A percentile compares a stretch with the other conserved stretches of the same genome.
phyloP scores from a whole-genome alignment of 768 basidiomycete species.

The Clavaria fumosa region DNA sequence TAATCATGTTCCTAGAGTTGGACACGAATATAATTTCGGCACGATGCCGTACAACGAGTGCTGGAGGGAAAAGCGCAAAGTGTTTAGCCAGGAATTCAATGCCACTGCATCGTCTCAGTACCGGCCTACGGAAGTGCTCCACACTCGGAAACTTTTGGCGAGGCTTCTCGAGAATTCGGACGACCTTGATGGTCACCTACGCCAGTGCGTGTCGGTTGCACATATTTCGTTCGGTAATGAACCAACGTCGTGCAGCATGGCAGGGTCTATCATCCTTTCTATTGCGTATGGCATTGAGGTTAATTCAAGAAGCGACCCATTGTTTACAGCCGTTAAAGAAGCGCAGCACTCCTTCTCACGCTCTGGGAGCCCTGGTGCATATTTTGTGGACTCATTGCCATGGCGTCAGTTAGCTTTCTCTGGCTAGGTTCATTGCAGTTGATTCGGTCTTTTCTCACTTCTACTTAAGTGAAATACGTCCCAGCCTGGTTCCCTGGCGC shows the following conservation, averaged over 20 bases:
- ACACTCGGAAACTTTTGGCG: background rate
- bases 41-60: conserved; percentile 24
- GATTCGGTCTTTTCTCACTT: too few species aligned
- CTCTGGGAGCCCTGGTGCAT: conserved; percentile 27
- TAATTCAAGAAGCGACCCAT: conserved; percentile 26
- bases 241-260: too few species aligned
- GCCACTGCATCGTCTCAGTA: conserved; percentile 18
- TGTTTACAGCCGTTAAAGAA: conserved; percentile 25
- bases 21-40: conserved; percentile 25
- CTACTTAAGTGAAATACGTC: conserved; percentile 18
- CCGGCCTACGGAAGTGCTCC: conserved; percentile 12
- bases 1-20: conserved; percentile 20
- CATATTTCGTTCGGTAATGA: background rate
- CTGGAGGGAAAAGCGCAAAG: conserved; percentile 27
- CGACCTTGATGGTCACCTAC: background rate
- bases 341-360: conserved; percentile 20
- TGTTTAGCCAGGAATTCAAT: conserved; percentile 28
- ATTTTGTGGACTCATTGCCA: conserved; percentile 30
- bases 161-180: background rate
- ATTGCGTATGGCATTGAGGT: conserved; percentile 31
- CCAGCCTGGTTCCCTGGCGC: conserved; percentile 31
- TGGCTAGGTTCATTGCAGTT: background rate
- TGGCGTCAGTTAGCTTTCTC: conserved; percentile 15
- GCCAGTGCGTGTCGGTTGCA: background rate
- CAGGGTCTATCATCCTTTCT: background rate